These are phyloP conservation scores for Fistulinella prunicolor DNA, from an alignment of 768 basidiomycete genomes.

Conservation along the genomic window DNA sequence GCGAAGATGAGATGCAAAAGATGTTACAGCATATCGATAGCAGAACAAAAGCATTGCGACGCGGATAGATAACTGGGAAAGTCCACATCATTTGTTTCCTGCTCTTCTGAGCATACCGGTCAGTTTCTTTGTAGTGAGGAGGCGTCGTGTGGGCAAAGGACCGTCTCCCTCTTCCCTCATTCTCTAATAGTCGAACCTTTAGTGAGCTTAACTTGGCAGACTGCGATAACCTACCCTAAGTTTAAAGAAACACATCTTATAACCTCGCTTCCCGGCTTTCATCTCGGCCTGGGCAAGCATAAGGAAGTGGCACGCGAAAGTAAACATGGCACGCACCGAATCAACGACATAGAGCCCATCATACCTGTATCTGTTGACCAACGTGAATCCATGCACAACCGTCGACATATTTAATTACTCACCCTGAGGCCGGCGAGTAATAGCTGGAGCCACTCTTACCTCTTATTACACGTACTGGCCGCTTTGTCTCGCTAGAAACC, in stretches of 20 bases:
- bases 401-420: not conserved
- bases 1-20: not conserved
- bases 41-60: slow-evolving; percentile 3
- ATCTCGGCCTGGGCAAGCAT: slow-evolving; percentile 16
- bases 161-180: slow-evolving; percentile 19
- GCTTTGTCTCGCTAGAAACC: slow-evolving; percentile 28
- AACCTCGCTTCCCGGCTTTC: slow-evolving; percentile 18
- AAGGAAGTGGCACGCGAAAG: not conserved
- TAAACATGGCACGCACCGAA: slow-evolving; percentile 11
- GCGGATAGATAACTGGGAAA: not conserved
- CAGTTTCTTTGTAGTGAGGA: slow-evolving; percentile 11
- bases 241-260: slow-evolving; percentile 30
- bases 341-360: slow-evolving; percentile 32
- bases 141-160: slow-evolving; percentile 21
- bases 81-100: not conserved
- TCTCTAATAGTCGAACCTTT: slow-evolving; percentile 14
- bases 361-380: slow-evolving; percentile 27
- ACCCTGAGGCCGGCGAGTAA: slow-evolving; percentile 27
- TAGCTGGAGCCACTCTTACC: slow-evolving; percentile 19
- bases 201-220: not conserved
- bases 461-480: slow-evolving; percentile 39
- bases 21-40: slow-evolving; percentile 1
- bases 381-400: not conserved
- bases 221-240: slow-evolving; percentile 18
- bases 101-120: slow-evolving; percentile 8